phyloP scores from a whole-genome alignment of 495 filamentous ascomycete genomes.

The Xylaria sp. region DNA sequence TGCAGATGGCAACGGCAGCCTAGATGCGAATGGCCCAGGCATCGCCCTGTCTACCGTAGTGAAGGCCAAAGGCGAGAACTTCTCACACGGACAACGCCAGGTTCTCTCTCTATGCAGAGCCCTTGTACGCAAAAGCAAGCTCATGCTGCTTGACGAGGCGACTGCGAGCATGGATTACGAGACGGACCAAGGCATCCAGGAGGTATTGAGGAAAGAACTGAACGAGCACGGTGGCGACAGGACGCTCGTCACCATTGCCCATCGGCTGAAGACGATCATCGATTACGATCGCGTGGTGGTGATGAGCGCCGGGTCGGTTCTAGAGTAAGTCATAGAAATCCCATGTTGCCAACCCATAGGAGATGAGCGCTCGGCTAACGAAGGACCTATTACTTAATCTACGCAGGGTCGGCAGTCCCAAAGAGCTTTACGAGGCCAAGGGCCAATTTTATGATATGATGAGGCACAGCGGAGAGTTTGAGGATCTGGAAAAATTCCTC shows the following conservation, averaged over 20 bases:
- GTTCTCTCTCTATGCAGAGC: conserved; percentile 64
- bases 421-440: conserved; percentile 48
- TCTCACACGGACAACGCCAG: conserved; percentile 64
- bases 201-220: conserved; percentile 50
- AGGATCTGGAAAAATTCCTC: conserved; percentile 45
- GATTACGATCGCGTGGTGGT: conserved; percentile 60
- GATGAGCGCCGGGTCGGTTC: conserved; percentile 52
- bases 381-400: not conserved
- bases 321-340: conserved; percentile 40
- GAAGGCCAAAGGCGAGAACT: conserved; percentile 59
- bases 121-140: conserved; percentile 59
- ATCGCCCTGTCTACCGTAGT: conserved; percentile 52
- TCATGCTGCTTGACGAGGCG: conserved; percentile 63
- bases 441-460: conserved; percentile 61
- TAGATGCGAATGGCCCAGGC: conserved; percentile 35
- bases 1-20: conserved; percentile 31
- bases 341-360: not conserved
- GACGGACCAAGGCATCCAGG: conserved; percentile 61
- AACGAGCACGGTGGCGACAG: conserved; percentile 47
- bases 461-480: conserved; percentile 57
- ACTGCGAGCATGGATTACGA: conserved; percentile 64
- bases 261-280: conserved; percentile 58
- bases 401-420: conserved; percentile 51
- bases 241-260: conserved; percentile 59
- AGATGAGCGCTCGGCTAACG: conserved; percentile 28